phyloP scores from a whole-genome alignment of 2,329 filamentous ascomycete genomes.

The Pestalotiopsis fici region DNA sequence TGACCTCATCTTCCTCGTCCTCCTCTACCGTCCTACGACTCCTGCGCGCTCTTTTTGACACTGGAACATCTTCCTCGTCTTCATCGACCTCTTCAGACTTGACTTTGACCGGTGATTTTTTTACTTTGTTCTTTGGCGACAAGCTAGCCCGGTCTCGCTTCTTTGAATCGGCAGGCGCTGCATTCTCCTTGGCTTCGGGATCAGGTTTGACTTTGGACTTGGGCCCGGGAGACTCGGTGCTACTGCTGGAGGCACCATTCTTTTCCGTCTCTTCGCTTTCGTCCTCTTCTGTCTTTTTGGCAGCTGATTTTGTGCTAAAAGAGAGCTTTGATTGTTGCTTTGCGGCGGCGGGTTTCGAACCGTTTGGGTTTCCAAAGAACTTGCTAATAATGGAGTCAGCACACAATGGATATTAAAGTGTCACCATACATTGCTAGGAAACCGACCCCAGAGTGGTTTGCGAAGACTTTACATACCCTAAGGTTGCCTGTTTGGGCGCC shows the following conservation, averaged over 20 bases:
- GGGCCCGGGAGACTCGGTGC: constrained; percentile 15
- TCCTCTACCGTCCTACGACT: constrained; percentile 50
- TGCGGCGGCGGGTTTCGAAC: constrained; percentile 57
- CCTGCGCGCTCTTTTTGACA: constrained; percentile 41
- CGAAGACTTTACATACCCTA: constrained; percentile 35
- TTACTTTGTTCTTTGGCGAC: constrained; percentile 20
- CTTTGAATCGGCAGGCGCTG: constrained; percentile 43
- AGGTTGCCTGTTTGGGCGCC: constrained; percentile 33
- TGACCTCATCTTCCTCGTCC: constrained; percentile 48
- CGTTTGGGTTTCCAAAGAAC: constrained; percentile 75
- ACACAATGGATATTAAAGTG: neutral
- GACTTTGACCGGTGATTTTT: constrained; percentile 28
- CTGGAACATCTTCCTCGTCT: constrained; percentile 29
- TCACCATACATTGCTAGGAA: neutral
- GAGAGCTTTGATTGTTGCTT: constrained; percentile 75
- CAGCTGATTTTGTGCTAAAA: constrained; percentile 63
- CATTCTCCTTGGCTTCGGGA: constrained; percentile 36
- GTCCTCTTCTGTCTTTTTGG: constrained; percentile 34
- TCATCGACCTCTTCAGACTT: constrained; percentile 30
- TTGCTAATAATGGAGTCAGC: constrained; percentile 58
- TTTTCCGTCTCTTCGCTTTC: constrained; percentile 19
- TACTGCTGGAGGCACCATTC: constrained; percentile 15
- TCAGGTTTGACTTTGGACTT: constrained; percentile 24
- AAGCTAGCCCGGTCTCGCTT: constrained; percentile 40
- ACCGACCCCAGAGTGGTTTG: constrained; percentile 33